A percentile compares a stretch with the other conserved stretches of the same genome.
These are phyloP conservation scores for Saccharomyces jurei DNA, from an alignment of 805 yeast species.

Conservation along the genomic window DNA sequence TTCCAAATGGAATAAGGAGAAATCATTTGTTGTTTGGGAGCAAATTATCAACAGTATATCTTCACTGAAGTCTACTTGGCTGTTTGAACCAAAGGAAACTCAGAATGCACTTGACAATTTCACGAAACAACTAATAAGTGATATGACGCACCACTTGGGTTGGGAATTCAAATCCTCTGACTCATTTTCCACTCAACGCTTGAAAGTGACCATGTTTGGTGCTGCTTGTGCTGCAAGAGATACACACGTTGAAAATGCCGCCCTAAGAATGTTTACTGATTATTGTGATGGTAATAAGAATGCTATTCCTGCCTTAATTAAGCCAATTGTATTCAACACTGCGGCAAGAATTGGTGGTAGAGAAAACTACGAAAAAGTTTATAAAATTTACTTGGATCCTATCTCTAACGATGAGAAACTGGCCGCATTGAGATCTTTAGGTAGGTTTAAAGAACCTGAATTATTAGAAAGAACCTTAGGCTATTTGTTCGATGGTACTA, in stretches of 20 bases:
- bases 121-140: constrained; percentile 45
- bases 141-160: constrained; percentile 51
- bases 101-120: constrained; percentile 45
- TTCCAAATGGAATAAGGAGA: constrained; percentile 50
- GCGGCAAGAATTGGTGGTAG: constrained; percentile 59
- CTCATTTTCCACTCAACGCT: constrained; percentile 53
- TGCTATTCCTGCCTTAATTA: constrained; percentile 68
- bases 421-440: constrained; percentile 62
- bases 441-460: constrained; percentile 47
- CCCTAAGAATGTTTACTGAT: constrained; percentile 42
- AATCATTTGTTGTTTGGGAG: constrained; percentile 61
- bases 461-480: constrained; percentile 49
- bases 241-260: constrained; percentile 38
- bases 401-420: constrained; percentile 55
- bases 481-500: constrained; percentile 49
- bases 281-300: constrained; percentile 54
- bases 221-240: constrained; percentile 51
- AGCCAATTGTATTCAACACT: constrained; percentile 55
- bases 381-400: constrained; percentile 53
- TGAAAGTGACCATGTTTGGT: constrained; percentile 56
- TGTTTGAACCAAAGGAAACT: constrained; percentile 43
- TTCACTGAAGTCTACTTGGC: constrained; percentile 44
- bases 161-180: constrained; percentile 52
- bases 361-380: constrained; percentile 54
- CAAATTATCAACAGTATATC: constrained; percentile 45